These are phyloP conservation scores for Drechslerella coelobrocha DNA, from an alignment of 2,329 filamentous ascomycete species.

Conservation along the genomic window DNA sequence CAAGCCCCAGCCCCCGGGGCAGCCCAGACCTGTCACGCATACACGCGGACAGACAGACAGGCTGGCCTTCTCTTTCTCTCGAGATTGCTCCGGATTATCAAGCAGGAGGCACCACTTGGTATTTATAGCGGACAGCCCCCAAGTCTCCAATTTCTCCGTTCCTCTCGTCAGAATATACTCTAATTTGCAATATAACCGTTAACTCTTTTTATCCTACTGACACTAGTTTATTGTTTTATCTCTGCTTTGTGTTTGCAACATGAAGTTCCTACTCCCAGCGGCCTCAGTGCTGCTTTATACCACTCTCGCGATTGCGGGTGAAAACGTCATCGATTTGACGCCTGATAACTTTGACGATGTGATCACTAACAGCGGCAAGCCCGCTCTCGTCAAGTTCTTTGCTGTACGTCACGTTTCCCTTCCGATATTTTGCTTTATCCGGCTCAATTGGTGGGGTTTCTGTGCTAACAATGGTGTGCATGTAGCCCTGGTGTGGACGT, in stretches of 20 bases:
- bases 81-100: background rate
- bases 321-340: slow-evolving; percentile 83
- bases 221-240: slow-evolving; percentile 9
- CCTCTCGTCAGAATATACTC: background rate
- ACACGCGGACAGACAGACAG: too few relatives aligned
- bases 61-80: too few relatives aligned
- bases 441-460: background rate
- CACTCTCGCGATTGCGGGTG: slow-evolving; percentile 70
- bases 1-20: too few relatives aligned
- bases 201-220: slow-evolving; percentile 11
- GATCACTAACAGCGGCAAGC: slow-evolving; percentile 89
- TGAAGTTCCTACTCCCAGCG: slow-evolving; percentile 37
- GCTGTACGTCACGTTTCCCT: slow-evolving; percentile 63
- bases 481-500: slow-evolving; percentile 56
- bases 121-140: background rate
- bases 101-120: background rate
- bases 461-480: slow-evolving; percentile 17
- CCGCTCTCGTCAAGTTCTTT: slow-evolving; percentile 96
- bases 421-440: background rate
- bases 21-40: too few relatives aligned
- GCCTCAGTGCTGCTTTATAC: slow-evolving; percentile 51
- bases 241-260: background rate
- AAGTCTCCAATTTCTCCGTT: background rate
- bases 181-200: too few relatives aligned
- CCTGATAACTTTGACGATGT: slow-evolving; percentile 90